Conservation (phyloP, 495 filamentous ascomycete genomes). For the Neohortaea acidophila region DNA sequence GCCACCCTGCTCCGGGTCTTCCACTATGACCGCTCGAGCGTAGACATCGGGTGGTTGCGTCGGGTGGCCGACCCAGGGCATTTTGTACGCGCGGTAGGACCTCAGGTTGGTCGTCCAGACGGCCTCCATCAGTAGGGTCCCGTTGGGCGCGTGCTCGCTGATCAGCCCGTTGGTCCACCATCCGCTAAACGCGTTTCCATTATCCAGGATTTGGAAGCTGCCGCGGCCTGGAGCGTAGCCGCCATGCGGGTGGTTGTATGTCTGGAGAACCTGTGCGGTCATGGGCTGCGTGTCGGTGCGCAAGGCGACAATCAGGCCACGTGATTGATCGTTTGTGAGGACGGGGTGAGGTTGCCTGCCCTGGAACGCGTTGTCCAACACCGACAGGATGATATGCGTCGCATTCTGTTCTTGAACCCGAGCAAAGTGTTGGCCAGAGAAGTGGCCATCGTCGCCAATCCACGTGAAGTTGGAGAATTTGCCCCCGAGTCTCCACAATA, state of each 20-base stretch:
- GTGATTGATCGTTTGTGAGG: not conserved
- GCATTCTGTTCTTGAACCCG: not conserved
- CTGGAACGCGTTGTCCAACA: slow-evolving; percentile 1
- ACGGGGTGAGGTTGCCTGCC: not conserved
- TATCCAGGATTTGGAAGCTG: not conserved
- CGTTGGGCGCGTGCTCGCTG: slow-evolving; percentile 1
- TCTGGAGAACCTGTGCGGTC: not conserved
- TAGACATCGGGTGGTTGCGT: not conserved
- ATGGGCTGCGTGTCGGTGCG: not conserved
- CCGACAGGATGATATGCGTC: not conserved
- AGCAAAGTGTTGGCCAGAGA: not conserved
- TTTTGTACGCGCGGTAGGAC: slow-evolving; percentile 3
- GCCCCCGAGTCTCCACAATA: slow-evolving; percentile 13
- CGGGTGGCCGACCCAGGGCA: not conserved
- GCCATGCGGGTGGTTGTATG: slow-evolving; percentile 1
- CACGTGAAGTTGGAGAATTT: not conserved
- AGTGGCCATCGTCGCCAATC: not conserved
- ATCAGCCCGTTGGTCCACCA: not conserved
- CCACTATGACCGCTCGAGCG: not conserved
- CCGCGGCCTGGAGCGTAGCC: not conserved
- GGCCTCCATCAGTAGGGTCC: not conserved
- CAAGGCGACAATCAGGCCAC: not conserved
- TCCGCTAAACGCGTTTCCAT: not conserved
- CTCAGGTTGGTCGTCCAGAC: not conserved
- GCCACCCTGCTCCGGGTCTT: too few species aligned